phyloP scores from a whole-genome alignment of 495 filamentous ascomycete species.

The Talaromyces proteolyticus region DNA sequence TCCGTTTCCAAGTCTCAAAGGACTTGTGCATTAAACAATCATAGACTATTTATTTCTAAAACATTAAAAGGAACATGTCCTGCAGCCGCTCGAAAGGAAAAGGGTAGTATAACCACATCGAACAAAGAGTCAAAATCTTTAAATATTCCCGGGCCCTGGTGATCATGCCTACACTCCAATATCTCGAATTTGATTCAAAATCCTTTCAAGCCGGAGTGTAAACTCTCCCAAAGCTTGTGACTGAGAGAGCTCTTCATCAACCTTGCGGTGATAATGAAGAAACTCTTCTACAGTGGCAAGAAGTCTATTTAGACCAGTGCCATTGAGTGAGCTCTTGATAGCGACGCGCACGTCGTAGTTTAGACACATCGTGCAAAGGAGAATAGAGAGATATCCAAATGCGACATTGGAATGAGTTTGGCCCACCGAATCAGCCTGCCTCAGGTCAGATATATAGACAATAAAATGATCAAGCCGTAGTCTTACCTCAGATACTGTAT shows the following conservation, averaged over 20 bases:
- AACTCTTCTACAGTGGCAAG: slow-evolving; percentile 85
- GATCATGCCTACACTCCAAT: neutral
- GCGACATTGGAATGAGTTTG: slow-evolving; percentile 84
- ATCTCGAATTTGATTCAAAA: slow-evolving; percentile 29
- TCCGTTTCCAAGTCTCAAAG: too few species aligned
- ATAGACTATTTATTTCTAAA: too few species aligned
- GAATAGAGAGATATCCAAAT: slow-evolving; percentile 82
- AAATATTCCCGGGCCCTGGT: neutral
- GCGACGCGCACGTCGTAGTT: slow-evolving; percentile 41
- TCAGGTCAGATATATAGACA: slow-evolving; percentile 6
- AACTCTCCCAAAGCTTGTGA: slow-evolving; percentile 41
- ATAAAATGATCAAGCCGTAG: neutral
- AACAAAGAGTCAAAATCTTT: too few species aligned
- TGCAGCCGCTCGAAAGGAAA: too few species aligned
- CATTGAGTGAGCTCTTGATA: slow-evolving; percentile 47
- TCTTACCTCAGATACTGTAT: slow-evolving; percentile 42
- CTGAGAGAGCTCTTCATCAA: slow-evolving; percentile 45
- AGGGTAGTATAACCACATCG: too few species aligned
- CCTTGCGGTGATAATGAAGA: slow-evolving; percentile 66
- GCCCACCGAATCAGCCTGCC: slow-evolving; percentile 75
- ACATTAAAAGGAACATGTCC: too few species aligned
- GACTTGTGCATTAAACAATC: too few species aligned
- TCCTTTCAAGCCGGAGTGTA: slow-evolving; percentile 50
- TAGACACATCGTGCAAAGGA: slow-evolving; percentile 75
- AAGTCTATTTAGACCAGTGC: slow-evolving; percentile 54